Evolutionary conservation across 2,329 filamentous ascomycete genomes (phyloP).

Genomic region (Dothistroma pini): DNA sequence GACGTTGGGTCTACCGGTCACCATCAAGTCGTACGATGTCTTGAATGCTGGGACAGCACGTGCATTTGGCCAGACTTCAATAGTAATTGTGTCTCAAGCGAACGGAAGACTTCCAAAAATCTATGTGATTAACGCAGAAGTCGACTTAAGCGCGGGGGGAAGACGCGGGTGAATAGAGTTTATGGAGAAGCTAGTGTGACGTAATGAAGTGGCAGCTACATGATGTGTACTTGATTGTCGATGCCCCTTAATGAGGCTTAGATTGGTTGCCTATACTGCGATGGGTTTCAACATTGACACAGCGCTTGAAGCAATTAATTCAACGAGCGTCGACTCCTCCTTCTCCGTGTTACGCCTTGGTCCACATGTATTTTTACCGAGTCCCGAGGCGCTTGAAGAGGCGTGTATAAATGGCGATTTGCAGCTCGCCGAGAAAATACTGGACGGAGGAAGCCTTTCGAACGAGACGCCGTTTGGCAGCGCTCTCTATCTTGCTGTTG

Average conservation of each 20-base stretch:
- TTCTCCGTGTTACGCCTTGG: neutral
- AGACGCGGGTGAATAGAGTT: neutral
- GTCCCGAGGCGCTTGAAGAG: neutral
- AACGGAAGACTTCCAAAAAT: neutral
- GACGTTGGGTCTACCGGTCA: neutral
- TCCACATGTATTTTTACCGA: neutral
- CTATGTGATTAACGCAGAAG: neutral
- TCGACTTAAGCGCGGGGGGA: neutral
- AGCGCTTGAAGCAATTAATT: neutral
- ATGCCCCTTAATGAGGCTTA: neutral
- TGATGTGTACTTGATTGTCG: neutral
- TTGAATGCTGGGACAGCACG: neutral
- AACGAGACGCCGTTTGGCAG: neutral
- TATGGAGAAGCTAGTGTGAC: neutral
- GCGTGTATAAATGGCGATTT: neutral
- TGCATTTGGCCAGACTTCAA: neutral
- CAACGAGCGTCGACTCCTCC: neutral
- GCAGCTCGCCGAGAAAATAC: neutral
- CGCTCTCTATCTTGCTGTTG: neutral
- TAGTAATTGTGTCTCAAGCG: neutral
- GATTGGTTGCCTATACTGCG: neutral
- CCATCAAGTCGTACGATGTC: neutral
- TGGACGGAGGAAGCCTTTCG: neutral
- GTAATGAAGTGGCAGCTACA: neutral
- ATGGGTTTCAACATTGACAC: neutral